Base-by-base conservation (phyloP, 2,329 filamentous ascomycete species). In the Diplocarpon rosae region DNA sequence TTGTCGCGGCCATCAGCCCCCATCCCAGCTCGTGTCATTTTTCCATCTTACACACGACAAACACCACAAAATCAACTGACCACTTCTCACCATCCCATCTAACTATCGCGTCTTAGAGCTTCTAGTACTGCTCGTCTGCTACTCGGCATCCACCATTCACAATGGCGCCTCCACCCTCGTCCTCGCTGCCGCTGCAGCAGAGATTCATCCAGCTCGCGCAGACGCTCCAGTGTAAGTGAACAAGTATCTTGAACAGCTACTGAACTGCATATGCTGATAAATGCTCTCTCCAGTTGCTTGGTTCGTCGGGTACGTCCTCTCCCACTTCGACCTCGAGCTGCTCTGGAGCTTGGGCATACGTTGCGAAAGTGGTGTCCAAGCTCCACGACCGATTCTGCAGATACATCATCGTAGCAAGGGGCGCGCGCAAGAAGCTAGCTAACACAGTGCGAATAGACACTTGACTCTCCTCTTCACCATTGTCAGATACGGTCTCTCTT, bases 181-280 rank as follows among this genome's bases (percentile, higher is more conserved):
- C 53, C 10, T 49, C 55, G 39, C 52, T 61, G 49, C 60, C 61
- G 8, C 51, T 63, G 31, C 53, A 56, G 49, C 51, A 63, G 70
- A 77, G 88, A 62, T 69, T 95, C 49, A 67, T 86, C 59, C 72
- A 76, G 56, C 74, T 96, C 56, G 88, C 83, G 55, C 80, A 94
- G 66, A 96, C 89, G 37, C 73, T 96, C 56, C 92, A 96, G 72
- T 98, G 90, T 83, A 78, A 65, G 69, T 78, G 8, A 16, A 53
- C 44, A 17, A 8, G 17, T 32, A 11, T 43, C 38, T 51, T 38
- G 14, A 37, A 42, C 20, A 34, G 37, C 41, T 30, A n/a, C 37
- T 52, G 30, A 49, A 49, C 28, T 49, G 36, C 45, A 34, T 44
- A 46, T 41, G n/a, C 52, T 48, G 49, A 52, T 50, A 61, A 57